Conservation (phyloP, 73 alveolate species). For the Stentor coeruleus region DNA sequence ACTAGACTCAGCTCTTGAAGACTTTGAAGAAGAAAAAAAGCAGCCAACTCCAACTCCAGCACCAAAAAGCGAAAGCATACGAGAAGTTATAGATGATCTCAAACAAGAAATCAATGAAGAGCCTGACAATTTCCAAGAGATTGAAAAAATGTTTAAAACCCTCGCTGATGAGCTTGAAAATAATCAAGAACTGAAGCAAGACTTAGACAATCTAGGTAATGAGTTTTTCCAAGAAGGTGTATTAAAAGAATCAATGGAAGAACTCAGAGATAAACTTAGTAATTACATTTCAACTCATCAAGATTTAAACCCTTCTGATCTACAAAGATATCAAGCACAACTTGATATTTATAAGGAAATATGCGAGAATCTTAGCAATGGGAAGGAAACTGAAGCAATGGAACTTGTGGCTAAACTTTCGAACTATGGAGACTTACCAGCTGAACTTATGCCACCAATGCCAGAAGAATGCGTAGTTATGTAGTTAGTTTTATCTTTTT, state of each 20-base stretch:
- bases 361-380: background rate
- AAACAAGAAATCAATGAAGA: background rate
- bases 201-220: background rate
- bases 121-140: background rate
- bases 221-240: constrained; percentile 1
- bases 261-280: background rate
- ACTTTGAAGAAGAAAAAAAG: constrained; percentile 3
- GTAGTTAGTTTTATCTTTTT: no score
- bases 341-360: background rate
- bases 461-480: constrained; percentile 16
- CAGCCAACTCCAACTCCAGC: background rate
- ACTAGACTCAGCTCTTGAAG: constrained; percentile 22
- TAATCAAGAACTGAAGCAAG: constrained; percentile 14
- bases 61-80: background rate
- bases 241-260: constrained; percentile 2
- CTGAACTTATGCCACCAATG: background rate
- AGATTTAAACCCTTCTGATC: background rate
- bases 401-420: constrained; percentile 2
- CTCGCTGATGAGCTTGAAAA: constrained; percentile 8
- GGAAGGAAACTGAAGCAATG: background rate
- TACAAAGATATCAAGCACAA: background rate
- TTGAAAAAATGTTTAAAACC: background rate
- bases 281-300: background rate
- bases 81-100: background rate
- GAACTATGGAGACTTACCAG: constrained; percentile 2